These are phyloP conservation scores for Pseudonitzschia multistriata DNA, from an alignment of 108 stramenopile genomes.

Conservation along the genomic window DNA sequence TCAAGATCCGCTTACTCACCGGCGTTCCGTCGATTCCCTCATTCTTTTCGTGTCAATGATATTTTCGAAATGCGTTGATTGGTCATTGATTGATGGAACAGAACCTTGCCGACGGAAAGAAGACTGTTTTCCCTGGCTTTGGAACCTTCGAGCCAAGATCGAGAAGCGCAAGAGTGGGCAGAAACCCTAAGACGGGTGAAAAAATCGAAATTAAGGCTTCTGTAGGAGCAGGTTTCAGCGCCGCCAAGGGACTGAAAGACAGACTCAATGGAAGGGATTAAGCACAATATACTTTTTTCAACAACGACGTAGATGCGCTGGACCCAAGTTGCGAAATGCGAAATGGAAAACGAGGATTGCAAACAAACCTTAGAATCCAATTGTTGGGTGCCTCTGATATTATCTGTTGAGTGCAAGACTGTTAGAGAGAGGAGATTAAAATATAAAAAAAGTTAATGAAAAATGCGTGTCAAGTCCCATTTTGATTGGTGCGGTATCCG, in stretches of 20 bases:
- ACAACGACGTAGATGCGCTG: too few relatives aligned
- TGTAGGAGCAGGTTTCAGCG: constrained; percentile 71
- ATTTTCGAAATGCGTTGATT: background rate
- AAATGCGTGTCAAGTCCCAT: too few relatives aligned
- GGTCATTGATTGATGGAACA: background rate
- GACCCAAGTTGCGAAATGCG: too few relatives aligned
- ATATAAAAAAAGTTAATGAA: too few relatives aligned
- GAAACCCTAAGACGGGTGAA: constrained; percentile 92
- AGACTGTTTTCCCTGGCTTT: constrained; percentile 79
- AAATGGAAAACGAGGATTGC: too few relatives aligned
- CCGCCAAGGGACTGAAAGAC: constrained; percentile 89
- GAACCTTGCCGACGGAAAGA: constrained; percentile 65
- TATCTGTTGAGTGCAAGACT: too few relatives aligned
- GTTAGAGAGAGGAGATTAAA: too few relatives aligned
- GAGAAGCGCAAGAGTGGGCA: constrained; percentile 79
- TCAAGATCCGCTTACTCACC: background rate
- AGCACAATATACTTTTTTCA: too few relatives aligned
- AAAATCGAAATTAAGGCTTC: constrained; percentile 77
- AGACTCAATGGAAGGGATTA: constrained; percentile 48
- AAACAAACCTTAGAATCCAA: too few relatives aligned
- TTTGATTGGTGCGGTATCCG: too few relatives aligned
- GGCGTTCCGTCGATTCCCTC: too few relatives aligned
- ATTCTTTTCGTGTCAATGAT: background rate
- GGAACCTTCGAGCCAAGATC: constrained; percentile 82
- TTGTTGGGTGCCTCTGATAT: too few relatives aligned